Evolutionary conservation across 1,139 yeast species (phyloP).

Genomic region (Candida sp.): DNA sequence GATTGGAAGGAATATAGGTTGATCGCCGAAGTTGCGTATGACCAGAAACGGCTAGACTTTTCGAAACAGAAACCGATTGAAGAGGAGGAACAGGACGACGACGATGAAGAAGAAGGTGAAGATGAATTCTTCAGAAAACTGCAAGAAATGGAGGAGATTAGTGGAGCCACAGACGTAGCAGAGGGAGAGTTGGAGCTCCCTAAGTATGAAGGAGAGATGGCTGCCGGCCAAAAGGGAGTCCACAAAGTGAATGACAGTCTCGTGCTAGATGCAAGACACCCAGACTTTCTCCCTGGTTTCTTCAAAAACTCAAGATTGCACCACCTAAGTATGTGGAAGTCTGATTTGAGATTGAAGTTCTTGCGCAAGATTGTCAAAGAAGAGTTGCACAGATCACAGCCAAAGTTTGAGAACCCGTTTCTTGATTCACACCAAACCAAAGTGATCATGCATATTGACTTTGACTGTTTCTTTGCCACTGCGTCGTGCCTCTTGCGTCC

Average conservation of each 20-base stretch:
- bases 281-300: slow-evolving; percentile 71
- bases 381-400: slow-evolving; percentile 8
- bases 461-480: slow-evolving; percentile 93
- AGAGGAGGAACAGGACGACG: slow-evolving; percentile 11
- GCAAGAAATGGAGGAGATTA: slow-evolving; percentile 14
- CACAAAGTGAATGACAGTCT: slow-evolving; percentile 14
- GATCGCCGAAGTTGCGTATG: slow-evolving; percentile 55
- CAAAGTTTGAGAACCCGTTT: slow-evolving; percentile 3
- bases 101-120: not conserved
- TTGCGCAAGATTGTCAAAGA: slow-evolving; percentile 41
- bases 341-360: slow-evolving; percentile 69
- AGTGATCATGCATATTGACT: slow-evolving; percentile 80
- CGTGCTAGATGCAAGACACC: slow-evolving; percentile 68
- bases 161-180: slow-evolving; percentile 1
- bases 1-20: slow-evolving; percentile 73
- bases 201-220: slow-evolving; percentile 8
- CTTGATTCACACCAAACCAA: slow-evolving; percentile 1
- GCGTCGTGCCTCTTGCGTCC: slow-evolving; percentile 71
- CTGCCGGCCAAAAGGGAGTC: slow-evolving; percentile 11
- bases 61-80: slow-evolving; percentile 1
- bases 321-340: slow-evolving; percentile 87
- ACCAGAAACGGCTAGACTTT: slow-evolving; percentile 47
- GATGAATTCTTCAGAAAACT: slow-evolving; percentile 6
- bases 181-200: slow-evolving; percentile 12
- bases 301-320: slow-evolving; percentile 87